Evolutionary conservation across 2,329 filamentous ascomycete species (phyloP).

Genomic region (Pestalotiopsis sp.): DNA sequence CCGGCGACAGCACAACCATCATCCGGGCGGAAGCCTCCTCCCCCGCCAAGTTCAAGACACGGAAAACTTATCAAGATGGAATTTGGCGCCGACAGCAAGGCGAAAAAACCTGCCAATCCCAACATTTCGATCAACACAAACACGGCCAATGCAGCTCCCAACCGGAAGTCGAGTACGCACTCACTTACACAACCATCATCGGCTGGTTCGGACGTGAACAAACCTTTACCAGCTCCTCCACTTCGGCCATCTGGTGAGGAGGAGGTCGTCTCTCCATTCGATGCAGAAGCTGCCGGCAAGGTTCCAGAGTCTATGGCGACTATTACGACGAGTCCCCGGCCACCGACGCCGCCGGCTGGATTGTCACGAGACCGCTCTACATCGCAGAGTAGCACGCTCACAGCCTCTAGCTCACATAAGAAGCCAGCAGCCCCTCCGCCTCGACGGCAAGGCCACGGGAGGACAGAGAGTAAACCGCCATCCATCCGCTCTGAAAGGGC

Average conservation of each 20-base stretch:
- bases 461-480: constrained; percentile 45
- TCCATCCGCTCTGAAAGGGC: constrained; percentile 20
- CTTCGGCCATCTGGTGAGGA: constrained; percentile 49
- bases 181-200: constrained; percentile 31
- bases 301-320: constrained; percentile 45
- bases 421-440: constrained; percentile 55
- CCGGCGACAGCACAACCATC: constrained; percentile 22
- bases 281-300: constrained; percentile 56
- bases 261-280: constrained; percentile 53
- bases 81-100: constrained; percentile 41
- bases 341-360: constrained; percentile 43
- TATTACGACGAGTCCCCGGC: constrained; percentile 33
- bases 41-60: constrained; percentile 74
- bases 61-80: constrained; percentile 70
- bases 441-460: constrained; percentile 49
- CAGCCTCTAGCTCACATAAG: constrained; percentile 37
- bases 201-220: constrained; percentile 57
- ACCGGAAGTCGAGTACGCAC: constrained; percentile 22
- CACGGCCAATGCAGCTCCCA: constrained; percentile 19
- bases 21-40: constrained; percentile 58
- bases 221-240: constrained; percentile 62
- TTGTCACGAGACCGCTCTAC: constrained; percentile 34
- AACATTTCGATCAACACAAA: constrained; percentile 23
- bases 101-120: constrained; percentile 15
- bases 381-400: constrained; percentile 31